Evolutionary conservation across 192 early-diverging fungal species (phyloP), one percentile per base, ranked within the genome.

Genomic region (Haplosporangium gracile): DNA sequence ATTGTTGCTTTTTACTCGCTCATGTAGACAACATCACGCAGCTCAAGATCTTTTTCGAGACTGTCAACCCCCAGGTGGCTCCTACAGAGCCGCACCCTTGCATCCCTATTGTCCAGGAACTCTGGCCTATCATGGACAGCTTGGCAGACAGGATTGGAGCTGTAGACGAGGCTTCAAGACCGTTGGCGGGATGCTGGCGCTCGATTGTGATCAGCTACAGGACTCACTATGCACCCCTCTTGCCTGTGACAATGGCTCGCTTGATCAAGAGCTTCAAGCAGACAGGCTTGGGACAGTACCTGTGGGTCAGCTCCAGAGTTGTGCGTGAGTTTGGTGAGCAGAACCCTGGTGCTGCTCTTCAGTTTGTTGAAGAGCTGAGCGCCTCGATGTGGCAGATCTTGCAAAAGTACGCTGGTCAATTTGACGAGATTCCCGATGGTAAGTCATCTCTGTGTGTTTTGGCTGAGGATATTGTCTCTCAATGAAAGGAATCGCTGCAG

Each of bases 301-400:
- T 99, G 70, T 99, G 98, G 98, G 92, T 95, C 3, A 90, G 93
- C 36, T 85, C 87, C 7, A 91, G 94, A 68, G 91, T 93, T 79
- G 91, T 97, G 22, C 83, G 92, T 18, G 91, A 93, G 57, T 93
- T 94, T 93, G 92, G 93, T 78, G 92, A 91, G 43, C 79, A 79
- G 49, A 89, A 83, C 78, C 88, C 91, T 65, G 82, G 86, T 72
- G 82, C 90, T 72, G 88, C 95, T 43, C 73, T 93, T 60, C 55
- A 86, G 29, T 76, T 97, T 74, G 89, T 96, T 16, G 91, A 95
- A 68, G 88, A 90, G 10, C 70, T 98, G 75, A 96, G 95, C 73
- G 83, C 77, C 11, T 82, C 93, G 0, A 92, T 94, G 40, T 96
- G 98, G 82, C 83, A 85, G 47, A 81, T 93, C 34, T 76, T 89